Base-by-base conservation (phyloP, 306 rosid species). In the Dalbergia oliveri region DNA sequence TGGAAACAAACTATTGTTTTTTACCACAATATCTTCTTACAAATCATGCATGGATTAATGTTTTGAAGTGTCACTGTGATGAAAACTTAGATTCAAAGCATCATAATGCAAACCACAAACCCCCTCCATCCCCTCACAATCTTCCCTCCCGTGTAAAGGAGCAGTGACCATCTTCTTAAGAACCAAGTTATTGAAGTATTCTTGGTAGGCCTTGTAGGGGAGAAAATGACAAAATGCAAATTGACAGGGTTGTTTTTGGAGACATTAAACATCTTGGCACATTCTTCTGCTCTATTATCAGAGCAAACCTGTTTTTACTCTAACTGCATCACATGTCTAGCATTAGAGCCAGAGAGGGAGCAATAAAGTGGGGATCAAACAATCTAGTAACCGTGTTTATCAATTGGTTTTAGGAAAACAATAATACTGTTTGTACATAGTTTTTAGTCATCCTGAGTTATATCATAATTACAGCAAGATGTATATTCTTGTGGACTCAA, bases 1-100 rank as follows among this genome's bases (percentile, higher is more conserved):
- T 73, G 41, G 65, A 64, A 79, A 47, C 77, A 67, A 49, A 31
- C 81, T 34, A 73, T 51, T n/a, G n/a, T n/a, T 65, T 73, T 62
- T 77, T 14, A 67, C 70, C 14, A 13, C 58, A 68, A 23, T 67
- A 69, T 51, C 78, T 53, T 77, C 31, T 18, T 66, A 21, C 19
- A 57, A 79, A 70, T 35, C 63, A 71, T 34, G 43, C 45, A 80
- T 35, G 37, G 69, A 51, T 80, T 57, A 13, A 41, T 43, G 44
- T 43, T 10, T 12, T 75, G 50, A 37, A 41, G 69, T 72, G 75
- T 44, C 50, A n/a, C 41, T 44, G 5, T 34, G 43, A 39, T 11
- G 34, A 34, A 58, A 67, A 26, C 69, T 66, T 47, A 58, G 59
- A 67, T 47, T 59, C 47, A 37, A 75, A 75, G 23, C 16, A 35